Evolutionary conservation across 1,284 basidiomycete genomes (phyloP).

Genomic region (Ustilago trichophora): DNA sequence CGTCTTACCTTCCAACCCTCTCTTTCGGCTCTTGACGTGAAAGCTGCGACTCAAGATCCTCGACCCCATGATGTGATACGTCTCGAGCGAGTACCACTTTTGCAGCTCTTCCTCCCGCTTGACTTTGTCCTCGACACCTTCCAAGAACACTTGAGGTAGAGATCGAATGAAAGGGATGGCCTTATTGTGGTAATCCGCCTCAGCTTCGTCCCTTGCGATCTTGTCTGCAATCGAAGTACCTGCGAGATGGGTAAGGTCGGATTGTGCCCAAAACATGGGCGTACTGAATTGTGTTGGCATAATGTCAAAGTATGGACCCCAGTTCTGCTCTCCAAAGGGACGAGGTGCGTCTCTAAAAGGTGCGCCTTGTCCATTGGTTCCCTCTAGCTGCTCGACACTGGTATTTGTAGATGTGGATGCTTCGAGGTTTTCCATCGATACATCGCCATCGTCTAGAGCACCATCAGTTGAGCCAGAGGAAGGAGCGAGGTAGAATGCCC

Average conservation of each 20-base stretch:
- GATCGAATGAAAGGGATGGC: constrained; percentile 67
- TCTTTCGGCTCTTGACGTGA: constrained; percentile 70
- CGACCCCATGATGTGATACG: constrained; percentile 90
- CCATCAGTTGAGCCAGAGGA: neutral
- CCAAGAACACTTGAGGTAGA: constrained; percentile 50
- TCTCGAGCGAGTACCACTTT: constrained; percentile 75
- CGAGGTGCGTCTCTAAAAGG: constrained; percentile 5
- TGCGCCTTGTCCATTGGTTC: constrained; percentile 18
- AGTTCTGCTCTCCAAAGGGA: constrained; percentile 34
- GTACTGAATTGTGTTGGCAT: constrained; percentile 80
- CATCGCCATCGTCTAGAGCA: constrained; percentile 21
- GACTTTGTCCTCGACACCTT: constrained; percentile 4
- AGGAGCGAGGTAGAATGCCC: constrained; percentile 11
- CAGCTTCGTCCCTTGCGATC: constrained; percentile 84
- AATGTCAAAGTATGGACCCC: constrained; percentile 62
- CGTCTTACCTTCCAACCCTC: constrained; percentile 37
- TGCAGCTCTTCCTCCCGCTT: constrained; percentile 15
- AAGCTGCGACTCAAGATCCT: constrained; percentile 91
- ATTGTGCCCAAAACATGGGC: constrained; percentile 90
- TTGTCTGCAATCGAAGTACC: constrained; percentile 88
- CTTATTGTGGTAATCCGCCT: constrained; percentile 74
- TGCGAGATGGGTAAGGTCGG: constrained; percentile 78
- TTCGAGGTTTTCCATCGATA: constrained; percentile 39
- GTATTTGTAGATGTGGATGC: neutral
- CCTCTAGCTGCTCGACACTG: constrained; percentile 19